Percentiles rank a stretch among this genome's conserved stretches.
phyloP scores from a whole-genome alignment of 345 rosid species.

The Kandelia obovata region DNA sequence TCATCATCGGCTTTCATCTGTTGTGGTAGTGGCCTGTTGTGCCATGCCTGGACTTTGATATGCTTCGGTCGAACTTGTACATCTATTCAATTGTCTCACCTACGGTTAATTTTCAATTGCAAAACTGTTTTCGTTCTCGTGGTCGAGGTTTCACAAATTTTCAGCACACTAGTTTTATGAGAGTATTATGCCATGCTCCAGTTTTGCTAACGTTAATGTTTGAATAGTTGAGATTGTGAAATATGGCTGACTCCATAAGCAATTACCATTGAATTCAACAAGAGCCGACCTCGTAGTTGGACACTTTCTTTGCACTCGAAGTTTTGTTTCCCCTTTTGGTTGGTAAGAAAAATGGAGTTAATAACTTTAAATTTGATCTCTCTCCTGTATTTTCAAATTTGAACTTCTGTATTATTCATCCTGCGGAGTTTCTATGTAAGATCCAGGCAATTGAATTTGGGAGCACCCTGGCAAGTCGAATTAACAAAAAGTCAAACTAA shows the following conservation, averaged over 20 bases:
- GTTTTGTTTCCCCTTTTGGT: too few species aligned
- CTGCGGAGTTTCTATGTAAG: too few species aligned
- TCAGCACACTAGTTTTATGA: neutral
- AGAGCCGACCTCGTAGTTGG: neutral
- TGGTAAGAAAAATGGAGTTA: neutral
- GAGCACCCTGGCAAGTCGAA: too few species aligned
- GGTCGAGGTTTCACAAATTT: constrained; percentile 12
- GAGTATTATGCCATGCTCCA: constrained; percentile 13
- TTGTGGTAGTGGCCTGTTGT: neutral
- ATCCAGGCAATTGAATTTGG: too few species aligned
- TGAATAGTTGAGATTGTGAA: constrained; percentile 5
- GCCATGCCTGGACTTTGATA: neutral
- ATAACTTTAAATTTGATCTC: too few species aligned
- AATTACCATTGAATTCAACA: constrained; percentile 2
- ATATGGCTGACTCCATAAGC: neutral
- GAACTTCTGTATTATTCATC: too few species aligned
- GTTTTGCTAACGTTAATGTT: neutral
- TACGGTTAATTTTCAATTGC: constrained; percentile 4
- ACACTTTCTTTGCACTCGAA: neutral
- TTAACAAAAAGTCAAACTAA: too few species aligned
- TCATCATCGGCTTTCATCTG: constrained; percentile 1
- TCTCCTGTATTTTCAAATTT: neutral
- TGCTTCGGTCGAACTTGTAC: constrained; percentile 27
- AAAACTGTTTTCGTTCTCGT: constrained; percentile 7
- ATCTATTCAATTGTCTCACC: constrained; percentile 13